phyloP scores from a whole-genome alignment of 2,329 filamentous ascomycete genomes.

The Claviceps citrina region DNA sequence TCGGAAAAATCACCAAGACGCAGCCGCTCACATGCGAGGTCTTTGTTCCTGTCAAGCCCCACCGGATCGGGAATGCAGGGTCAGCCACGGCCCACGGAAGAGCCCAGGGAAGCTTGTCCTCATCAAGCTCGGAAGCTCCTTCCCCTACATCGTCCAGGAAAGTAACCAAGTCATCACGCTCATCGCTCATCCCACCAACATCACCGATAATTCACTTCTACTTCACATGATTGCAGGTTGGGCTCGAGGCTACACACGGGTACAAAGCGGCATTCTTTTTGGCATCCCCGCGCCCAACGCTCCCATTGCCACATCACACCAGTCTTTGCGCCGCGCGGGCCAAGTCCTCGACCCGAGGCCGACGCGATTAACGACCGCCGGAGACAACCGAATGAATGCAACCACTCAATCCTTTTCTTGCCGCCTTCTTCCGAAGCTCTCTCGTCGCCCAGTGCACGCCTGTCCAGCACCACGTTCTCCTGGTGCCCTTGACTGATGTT shows the following conservation, averaged over 20 bases:
- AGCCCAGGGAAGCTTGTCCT: conserved; percentile 1
- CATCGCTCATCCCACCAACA: neutral
- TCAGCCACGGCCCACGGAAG: neutral
- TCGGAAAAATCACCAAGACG: no score
- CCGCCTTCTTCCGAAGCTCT: conserved; percentile 96
- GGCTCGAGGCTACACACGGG: neutral
- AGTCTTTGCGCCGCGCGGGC: conserved; percentile 1
- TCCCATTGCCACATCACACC: neutral
- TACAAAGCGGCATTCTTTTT: neutral
- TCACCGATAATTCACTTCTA: neutral
- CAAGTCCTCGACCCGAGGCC: conserved; percentile 12
- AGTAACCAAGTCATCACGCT: neutral
- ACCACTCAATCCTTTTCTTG: conserved; percentile 96
- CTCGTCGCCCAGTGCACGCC: conserved; percentile 83
- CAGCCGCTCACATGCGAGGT: no score
- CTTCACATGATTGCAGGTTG: neutral
- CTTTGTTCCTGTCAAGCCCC: neutral
- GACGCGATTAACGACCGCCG: conserved; percentile 14
- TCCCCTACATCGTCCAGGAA: neutral
- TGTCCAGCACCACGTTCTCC: conserved; percentile 78
- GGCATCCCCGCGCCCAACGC: neutral
- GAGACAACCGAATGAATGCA: conserved; percentile 50
- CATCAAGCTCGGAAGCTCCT: neutral
- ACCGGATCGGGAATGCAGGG: neutral
- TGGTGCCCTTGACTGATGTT: conserved; percentile 86